These are phyloP conservation scores for Pseudocercospora crystallina DNA, from an alignment of 2,329 filamentous ascomycete genomes.

Conservation along the genomic window DNA sequence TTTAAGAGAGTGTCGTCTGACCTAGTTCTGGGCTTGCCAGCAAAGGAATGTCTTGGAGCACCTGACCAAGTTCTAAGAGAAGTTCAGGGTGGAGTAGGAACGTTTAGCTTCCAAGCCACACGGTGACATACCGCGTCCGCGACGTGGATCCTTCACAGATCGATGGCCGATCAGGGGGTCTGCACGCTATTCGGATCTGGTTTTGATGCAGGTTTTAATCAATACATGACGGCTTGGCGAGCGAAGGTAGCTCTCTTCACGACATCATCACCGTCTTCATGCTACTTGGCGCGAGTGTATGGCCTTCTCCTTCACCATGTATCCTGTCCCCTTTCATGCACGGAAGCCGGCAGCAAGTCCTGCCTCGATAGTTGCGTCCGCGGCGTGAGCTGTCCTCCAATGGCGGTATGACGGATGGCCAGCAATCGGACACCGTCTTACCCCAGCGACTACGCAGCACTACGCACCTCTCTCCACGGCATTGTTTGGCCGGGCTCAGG, in stretches of 20 bases:
- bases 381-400: neutral
- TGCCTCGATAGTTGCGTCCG: neutral
- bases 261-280: constrained; percentile 2
- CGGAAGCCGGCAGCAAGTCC: too few species aligned
- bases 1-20: constrained; percentile 16
- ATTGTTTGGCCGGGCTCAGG: too few species aligned
- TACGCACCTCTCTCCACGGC: too few species aligned
- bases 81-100: constrained; percentile 1
- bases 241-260: neutral
- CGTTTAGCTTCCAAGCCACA: constrained; percentile 5
- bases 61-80: constrained; percentile 1
- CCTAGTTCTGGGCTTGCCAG: neutral
- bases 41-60: neutral
- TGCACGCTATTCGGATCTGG: neutral
- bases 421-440: too few species aligned
- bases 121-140: constrained; percentile 1
- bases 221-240: constrained; percentile 7
- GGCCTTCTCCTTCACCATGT: neutral
- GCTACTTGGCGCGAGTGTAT: neutral
- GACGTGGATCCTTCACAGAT: neutral
- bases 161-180: constrained; percentile 5
- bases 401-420: too few species aligned
- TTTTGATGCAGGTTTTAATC: neutral
- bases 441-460: too few species aligned
- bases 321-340: too few species aligned